Percentiles rank a stretch among this genome's conserved stretches.
These are phyloP conservation scores for Seminavis robusta DNA, from an alignment of 108 stramenopile genomes.

Conservation along the genomic window DNA sequence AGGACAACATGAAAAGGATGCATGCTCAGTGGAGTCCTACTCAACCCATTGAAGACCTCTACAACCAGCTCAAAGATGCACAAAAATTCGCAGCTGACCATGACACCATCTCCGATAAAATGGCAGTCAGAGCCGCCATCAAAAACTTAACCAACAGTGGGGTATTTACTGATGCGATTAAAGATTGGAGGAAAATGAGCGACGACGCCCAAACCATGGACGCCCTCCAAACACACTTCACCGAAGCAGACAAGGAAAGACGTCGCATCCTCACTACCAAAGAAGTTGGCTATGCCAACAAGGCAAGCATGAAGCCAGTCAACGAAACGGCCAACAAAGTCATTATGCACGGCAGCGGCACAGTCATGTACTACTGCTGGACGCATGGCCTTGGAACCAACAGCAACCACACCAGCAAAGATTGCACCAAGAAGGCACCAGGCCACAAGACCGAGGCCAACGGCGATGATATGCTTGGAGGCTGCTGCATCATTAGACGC, in stretches of 20 bases:
- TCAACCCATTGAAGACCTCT: constrained; percentile 8
- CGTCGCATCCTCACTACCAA: neutral
- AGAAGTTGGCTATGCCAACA: constrained; percentile 1
- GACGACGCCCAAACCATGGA: neutral
- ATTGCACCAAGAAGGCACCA: neutral
- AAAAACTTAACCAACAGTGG: neutral
- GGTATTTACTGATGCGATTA: neutral
- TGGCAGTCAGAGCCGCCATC: neutral
- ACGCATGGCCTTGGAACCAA: constrained; percentile 6
- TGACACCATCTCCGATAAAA: neutral
- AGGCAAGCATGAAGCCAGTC: constrained; percentile 2
- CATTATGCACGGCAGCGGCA: neutral
- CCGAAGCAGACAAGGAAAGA: constrained; percentile 1
- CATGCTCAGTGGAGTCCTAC: constrained; percentile 9
- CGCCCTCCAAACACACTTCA: constrained; percentile 8
- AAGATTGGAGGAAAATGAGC: neutral
- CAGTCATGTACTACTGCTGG: neutral
- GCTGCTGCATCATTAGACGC: too few species aligned
- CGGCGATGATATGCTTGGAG: neutral
- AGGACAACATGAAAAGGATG: neutral
- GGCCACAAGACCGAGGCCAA: constrained; percentile 5
- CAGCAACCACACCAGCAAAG: constrained; percentile 5
- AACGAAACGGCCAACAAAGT: neutral
- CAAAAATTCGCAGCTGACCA: neutral
- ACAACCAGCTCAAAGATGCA: neutral